Evolutionary conservation across 2,329 filamentous ascomycete genomes (phyloP), one percentile per base, ranked within the genome.

Genomic region (Ilyonectria robusta): DNA sequence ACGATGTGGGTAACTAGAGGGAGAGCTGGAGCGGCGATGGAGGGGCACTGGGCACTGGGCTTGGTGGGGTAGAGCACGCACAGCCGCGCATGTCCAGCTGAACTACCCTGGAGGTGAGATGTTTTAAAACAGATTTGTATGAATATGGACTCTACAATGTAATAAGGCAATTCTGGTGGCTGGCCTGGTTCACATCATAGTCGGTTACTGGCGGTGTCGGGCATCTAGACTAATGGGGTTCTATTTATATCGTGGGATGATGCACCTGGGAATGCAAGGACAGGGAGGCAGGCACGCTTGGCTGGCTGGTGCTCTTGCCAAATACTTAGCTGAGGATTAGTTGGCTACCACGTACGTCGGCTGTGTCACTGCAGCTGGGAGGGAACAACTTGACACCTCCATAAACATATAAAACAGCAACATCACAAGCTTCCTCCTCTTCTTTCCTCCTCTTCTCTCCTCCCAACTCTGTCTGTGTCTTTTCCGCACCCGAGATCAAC

Each of bases 261-360:
- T 44, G 55, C 46, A 44, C 23, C n/a, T 40, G 51, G n/a, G 26
- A 35, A 50, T 51, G 46, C 61, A 63, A 54, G 54, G 54, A 63
- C 46, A 55, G n/a, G 50, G 50, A 48, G 10, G 46, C 44, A 48
- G 10, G 46, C 44, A 48, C 35, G 44, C 47, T 57, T 44, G 53
- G 51, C 35, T 57, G 44, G 59, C 51, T 48, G 17, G 46, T 23
- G 46, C 47, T 31, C 13, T 29, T 17, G 29, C 13, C 21, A 21
- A 21, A 21, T 21, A 21, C 21, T 3, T 6, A 15, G n/a, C 17
- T 21, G n/a, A n/a, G 31, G 3, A 42, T n/a, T 42, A 17, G 37
- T 6, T 40, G 37, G 37, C 37, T 40, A 17, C 37, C 13, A 15
- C 17, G 37, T 13, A n/a, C 7, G 9, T 33, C 31, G 19, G 47